Evolutionary conservation across 768 basidiomycete species (phyloP), one percentile per base, ranked within the genome.

Genomic region (Suillus tomentosus): DNA sequence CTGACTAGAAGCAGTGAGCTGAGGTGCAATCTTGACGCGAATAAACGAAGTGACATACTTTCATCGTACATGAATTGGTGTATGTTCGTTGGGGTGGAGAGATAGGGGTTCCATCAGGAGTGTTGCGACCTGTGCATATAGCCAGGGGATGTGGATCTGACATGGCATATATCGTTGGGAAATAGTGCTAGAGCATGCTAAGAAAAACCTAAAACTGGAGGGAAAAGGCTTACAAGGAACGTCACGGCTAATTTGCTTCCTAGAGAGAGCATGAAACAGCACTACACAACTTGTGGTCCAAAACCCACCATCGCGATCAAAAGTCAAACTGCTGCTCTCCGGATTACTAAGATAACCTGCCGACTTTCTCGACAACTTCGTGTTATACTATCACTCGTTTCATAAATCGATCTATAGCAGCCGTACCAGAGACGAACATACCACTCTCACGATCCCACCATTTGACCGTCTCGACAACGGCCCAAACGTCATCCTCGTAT

Each of bases 61-160:
- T 94, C 81, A 90, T 92, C 2, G 91, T 92, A 65, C 88, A 91
- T 0, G 83, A 82, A 71, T 94, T 93, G 0, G 79, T 80, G 73
- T 92, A 94, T 4, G 84, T 81, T 60, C 84, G 77, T 67, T 85
- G 77, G 42, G 79, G 79, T 8, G 76, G 37, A 43, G 81, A 75
- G 37, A 83, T 72, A 6, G 81, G 81, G 6, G 77, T 79, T 43
- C 89, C 88, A 60, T 85, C 81, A 8, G 89, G 86, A 3, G 80
- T 76, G 60, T 84, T 82, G 48, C 75, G 74, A 8, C 85, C 89
- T 61, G 81, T 90, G 71, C 89, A 87, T 2, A 86, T 79, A 0
- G 91, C 92, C 53, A 93, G 67, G 3, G 92, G 92, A 65, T 85
- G 77, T 8, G 87, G 81, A 73, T 93, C 91, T 11, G 82, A 81